Evolutionary conservation across 2,329 filamentous ascomycete genomes (phyloP).

Genomic region (Curvularia sp.): DNA sequence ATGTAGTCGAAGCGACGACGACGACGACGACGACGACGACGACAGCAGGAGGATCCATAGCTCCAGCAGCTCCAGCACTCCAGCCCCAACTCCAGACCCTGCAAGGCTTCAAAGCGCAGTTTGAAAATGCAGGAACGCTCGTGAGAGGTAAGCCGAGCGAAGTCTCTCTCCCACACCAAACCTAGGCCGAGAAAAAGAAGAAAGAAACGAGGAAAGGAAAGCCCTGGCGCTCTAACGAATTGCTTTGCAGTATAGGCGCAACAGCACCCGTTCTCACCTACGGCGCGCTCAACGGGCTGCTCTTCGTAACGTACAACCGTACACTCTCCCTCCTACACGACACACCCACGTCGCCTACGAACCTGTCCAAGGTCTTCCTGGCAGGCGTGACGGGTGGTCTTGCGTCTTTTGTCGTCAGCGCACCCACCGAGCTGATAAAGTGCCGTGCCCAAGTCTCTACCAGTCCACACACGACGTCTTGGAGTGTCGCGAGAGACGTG

Average conservation of each 20-base stretch:
- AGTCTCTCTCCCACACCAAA: background rate
- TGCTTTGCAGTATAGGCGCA: constrained; percentile 62
- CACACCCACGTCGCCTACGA: constrained; percentile 39
- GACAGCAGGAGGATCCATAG: background rate
- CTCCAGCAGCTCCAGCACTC: background rate
- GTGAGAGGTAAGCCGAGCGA: constrained; percentile 43
- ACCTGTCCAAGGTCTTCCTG: constrained; percentile 73
- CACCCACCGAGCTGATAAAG: constrained; percentile 90
- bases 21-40: background rate
- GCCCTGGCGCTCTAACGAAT: background rate
- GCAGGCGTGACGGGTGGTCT: constrained; percentile 84
- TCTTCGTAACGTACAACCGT: constrained; percentile 91
- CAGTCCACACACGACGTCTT: constrained; percentile 58
- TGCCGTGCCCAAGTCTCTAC: constrained; percentile 78
- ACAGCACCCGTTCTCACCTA: constrained; percentile 89
- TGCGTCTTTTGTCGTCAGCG: constrained; percentile 83
- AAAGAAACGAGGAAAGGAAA: background rate
- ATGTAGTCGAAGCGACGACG: constrained; percentile 21
- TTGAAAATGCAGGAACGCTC: constrained; percentile 48
- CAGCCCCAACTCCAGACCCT: constrained; percentile 21
- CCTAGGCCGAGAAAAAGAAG: background rate
- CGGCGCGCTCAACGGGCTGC: constrained; percentile 86
- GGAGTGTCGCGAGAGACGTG: constrained; percentile 69
- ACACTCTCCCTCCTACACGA: constrained; percentile 68
- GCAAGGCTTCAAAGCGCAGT: constrained; percentile 38